phyloP scores from a whole-genome alignment of 108 stramenopile genomes.

The Pseudonitzschia multiseries region DNA sequence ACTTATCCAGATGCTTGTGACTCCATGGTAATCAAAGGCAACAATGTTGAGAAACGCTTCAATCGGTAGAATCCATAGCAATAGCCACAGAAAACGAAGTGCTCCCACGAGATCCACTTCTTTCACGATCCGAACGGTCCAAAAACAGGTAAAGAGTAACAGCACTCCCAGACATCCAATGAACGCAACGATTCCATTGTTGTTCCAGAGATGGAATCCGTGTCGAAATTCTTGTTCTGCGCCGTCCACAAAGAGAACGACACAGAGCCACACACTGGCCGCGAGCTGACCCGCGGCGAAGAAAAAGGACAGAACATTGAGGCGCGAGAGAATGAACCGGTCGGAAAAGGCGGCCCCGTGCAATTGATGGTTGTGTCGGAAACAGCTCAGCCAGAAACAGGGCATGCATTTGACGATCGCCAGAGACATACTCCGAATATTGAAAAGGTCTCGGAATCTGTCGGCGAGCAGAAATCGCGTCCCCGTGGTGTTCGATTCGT shows the following conservation, averaged over 20 bases:
- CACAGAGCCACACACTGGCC: conserved; percentile 37
- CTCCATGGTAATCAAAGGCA: conserved; percentile 58
- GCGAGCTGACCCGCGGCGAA: conserved; percentile 53
- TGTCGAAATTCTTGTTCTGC: conserved; percentile 1
- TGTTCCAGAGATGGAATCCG: conserved; percentile 45
- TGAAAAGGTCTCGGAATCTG: background rate
- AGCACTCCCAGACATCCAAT: conserved; percentile 51
- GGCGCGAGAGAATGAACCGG: conserved; percentile 56
- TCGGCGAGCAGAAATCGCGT: background rate
- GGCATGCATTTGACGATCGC: conserved; percentile 2
- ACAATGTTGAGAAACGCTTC: conserved; percentile 41
- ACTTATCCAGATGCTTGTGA: conserved; percentile 64
- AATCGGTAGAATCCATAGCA: conserved; percentile 56
- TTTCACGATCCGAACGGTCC: conserved; percentile 57
- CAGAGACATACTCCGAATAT: background rate
- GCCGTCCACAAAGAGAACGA: conserved; percentile 26
- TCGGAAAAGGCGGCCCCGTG: conserved; percentile 53
- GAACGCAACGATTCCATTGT: conserved; percentile 41
- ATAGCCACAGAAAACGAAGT: conserved; percentile 71
- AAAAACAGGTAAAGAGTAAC: conserved; percentile 45
- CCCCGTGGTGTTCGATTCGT: background rate
- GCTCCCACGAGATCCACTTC: conserved; percentile 72
- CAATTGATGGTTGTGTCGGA: conserved; percentile 27
- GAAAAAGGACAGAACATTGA: conserved; percentile 63
- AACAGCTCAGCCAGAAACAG: conserved; percentile 7